These are phyloP conservation scores for Saccharum officinarum DNA, from an alignment of 176 grass and related monocot species.

Conservation along the genomic window DNA sequence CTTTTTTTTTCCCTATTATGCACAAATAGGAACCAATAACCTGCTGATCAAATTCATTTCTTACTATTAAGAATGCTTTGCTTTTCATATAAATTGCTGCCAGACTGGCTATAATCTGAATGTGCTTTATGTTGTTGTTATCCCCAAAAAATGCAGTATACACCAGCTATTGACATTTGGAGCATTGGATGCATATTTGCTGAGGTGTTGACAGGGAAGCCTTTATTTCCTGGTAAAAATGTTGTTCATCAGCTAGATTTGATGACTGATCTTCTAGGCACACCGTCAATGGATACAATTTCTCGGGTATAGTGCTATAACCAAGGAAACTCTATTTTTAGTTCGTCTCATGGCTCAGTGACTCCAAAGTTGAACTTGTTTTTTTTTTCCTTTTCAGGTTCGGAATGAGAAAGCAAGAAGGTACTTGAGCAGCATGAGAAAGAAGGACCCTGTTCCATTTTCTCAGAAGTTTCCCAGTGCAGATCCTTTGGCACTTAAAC, in stretches of 20 bases:
- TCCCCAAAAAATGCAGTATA: slow-evolving; percentile 76
- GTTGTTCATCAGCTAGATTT: slow-evolving; percentile 98
- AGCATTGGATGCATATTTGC: slow-evolving; percentile 99
- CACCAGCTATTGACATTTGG: slow-evolving; percentile 97
- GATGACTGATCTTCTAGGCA: slow-evolving; percentile 97
- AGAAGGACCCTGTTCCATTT: slow-evolving; percentile 85
- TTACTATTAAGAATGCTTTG: slow-evolving; percentile 8
- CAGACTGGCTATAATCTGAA: slow-evolving; percentile 14
- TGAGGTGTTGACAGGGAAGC: slow-evolving; percentile 95
- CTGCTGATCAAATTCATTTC: neutral
- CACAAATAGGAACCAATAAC: neutral
- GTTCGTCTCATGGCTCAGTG: neutral
- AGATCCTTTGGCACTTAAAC: slow-evolving; percentile 85
- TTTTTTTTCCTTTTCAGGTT: slow-evolving; percentile 51
- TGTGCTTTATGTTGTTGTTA: slow-evolving; percentile 15
- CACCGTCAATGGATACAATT: slow-evolving; percentile 83
- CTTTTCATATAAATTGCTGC: neutral
- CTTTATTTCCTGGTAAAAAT: slow-evolving; percentile 99
- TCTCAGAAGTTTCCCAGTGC: slow-evolving; percentile 85
- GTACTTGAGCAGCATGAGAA: slow-evolving; percentile 96
- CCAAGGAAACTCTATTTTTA: neutral
- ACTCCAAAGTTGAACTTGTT: neutral
- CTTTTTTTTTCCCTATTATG: neutral
- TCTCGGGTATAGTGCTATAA: slow-evolving; percentile 70
- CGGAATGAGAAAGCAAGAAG: slow-evolving; percentile 98